phyloP scores from a whole-genome alignment of 345 rosid genomes.

The Syzygium grande region DNA sequence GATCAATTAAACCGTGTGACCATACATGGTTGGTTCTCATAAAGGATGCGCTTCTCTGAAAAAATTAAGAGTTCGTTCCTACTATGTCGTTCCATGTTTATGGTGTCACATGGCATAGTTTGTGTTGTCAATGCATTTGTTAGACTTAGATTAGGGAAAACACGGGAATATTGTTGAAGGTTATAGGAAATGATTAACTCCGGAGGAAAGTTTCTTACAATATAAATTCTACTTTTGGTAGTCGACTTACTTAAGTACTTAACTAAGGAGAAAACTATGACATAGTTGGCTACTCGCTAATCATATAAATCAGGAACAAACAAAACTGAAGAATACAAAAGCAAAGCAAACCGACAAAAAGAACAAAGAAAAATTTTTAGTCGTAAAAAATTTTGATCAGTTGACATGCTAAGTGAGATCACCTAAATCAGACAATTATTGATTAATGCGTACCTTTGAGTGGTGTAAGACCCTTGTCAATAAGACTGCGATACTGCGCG shows the following conservation, averaged over 20 bases:
- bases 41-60: not conserved
- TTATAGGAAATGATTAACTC: not conserved
- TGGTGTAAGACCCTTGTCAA: conserved; percentile 26
- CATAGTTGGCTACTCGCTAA: not conserved
- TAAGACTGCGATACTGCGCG: conserved; percentile 10
- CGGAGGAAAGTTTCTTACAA: no score
- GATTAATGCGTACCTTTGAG: conserved; percentile 25
- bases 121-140: not conserved
- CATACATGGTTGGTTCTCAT: not conserved
- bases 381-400: not conserved
- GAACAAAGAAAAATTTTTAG: not conserved
- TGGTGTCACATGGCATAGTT: not conserved
- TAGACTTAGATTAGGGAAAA: not conserved
- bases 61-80: no score
- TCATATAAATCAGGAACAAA: not conserved
- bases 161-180: not conserved
- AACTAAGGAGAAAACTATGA: not conserved
- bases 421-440: not conserved
- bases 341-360: not conserved
- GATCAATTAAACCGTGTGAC: not conserved
- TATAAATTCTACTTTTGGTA: no score
- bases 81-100: not conserved
- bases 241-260: no score
- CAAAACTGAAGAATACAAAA: not conserved
- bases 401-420: not conserved